Percentiles rank a stretch among this genome's conserved stretches.
Conservation (phyloP, 257 asterid species). For the Solanum bulbocastanum region DNA sequence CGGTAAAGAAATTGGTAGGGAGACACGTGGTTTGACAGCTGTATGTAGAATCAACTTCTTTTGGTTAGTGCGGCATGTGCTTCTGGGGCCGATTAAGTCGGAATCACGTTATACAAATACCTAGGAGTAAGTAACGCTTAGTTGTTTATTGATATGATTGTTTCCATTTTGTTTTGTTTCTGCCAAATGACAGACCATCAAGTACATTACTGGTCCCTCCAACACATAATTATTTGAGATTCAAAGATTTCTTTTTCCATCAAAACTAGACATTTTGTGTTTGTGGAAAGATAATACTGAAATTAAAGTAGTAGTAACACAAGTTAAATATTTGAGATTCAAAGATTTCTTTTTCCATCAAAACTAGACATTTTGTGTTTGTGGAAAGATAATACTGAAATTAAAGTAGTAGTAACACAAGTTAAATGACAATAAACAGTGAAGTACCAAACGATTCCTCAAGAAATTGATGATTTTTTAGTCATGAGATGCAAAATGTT, state of each 20-base stretch:
- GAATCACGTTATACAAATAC: background rate
- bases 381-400: too few relatives aligned
- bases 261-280: background rate
- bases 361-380: too few relatives aligned
- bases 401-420: too few relatives aligned
- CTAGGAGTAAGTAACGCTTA: background rate
- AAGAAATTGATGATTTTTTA: background rate
- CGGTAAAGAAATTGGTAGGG: background rate
- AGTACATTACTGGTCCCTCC: background rate
- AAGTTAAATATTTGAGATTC: too few relatives aligned
- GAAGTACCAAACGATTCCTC: background rate
- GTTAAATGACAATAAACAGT: background rate
- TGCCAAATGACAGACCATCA: background rate
- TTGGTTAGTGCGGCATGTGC: slow-evolving; percentile 14
- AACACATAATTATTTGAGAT: too few relatives aligned
- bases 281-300: background rate
- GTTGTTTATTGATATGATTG: background rate
- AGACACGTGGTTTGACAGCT: slow-evolving; percentile 22
- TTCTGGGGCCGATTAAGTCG: background rate
- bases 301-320: too few relatives aligned
- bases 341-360: too few relatives aligned
- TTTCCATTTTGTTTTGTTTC: background rate
- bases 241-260: fast-evolving
- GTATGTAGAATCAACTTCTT: background rate
- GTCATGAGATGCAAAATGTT: background rate